These are phyloP conservation scores for Chlorella sorokiniana DNA, from an alignment of 139 green algal species.

Conservation along the genomic window DNA sequence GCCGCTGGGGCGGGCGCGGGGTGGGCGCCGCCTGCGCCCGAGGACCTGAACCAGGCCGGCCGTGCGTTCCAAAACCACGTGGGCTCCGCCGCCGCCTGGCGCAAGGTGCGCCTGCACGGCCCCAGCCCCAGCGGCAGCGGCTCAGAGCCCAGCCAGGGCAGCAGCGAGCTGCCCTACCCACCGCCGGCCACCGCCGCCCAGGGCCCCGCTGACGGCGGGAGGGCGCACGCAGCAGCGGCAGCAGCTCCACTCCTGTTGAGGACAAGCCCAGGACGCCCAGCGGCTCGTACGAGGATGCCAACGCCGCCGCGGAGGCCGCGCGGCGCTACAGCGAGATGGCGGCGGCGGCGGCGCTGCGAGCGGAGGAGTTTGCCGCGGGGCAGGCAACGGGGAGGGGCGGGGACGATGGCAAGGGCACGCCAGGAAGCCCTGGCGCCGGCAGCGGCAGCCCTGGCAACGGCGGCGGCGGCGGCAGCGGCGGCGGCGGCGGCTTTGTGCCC, in stretches of 20 bases:
- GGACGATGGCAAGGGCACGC: too few relatives aligned
- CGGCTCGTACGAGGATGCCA: constrained; percentile 37
- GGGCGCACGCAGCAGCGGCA: not conserved
- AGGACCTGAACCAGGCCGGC: not conserved
- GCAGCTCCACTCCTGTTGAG: not conserved
- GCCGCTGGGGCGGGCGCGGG: not conserved
- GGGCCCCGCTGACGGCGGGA: not conserved
- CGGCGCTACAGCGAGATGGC: constrained; percentile 32
- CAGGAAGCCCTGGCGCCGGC: not conserved
- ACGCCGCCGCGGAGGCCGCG: constrained; percentile 32
- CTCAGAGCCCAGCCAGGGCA: not conserved
- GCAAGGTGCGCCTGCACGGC: not conserved
- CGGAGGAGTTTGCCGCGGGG: constrained; percentile 16
- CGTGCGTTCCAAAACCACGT: not conserved
- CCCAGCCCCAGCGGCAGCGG: not conserved
- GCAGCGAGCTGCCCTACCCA: not conserved
- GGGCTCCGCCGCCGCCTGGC: not conserved
- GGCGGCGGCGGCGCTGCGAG: constrained; percentile 38
- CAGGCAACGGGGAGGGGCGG: not conserved
- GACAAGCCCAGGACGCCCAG: not conserved
- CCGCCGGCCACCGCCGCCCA: not conserved
- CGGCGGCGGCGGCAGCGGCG: not conserved
- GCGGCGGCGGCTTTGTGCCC: not conserved
- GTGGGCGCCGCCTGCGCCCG: not conserved
- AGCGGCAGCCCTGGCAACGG: not conserved